Percentiles rank a stretch among this genome's conserved stretches.
Evolutionary conservation across 2,329 filamentous ascomycete genomes (phyloP).

Genomic region (Nakataea oryzae): DNA sequence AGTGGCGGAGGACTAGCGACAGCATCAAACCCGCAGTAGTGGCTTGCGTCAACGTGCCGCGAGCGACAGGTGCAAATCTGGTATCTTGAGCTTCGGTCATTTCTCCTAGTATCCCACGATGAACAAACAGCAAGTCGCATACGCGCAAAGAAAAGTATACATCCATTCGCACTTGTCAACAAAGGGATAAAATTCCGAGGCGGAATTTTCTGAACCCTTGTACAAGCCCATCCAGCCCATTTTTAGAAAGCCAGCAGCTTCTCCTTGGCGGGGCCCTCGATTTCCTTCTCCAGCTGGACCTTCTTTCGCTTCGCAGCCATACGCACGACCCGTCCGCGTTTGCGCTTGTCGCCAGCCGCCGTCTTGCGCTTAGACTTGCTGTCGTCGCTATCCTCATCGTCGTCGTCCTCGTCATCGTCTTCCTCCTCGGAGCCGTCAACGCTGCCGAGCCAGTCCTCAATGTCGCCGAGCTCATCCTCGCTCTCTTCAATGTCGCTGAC

Average conservation of each 20-base stretch:
- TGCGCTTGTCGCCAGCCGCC: conserved; percentile 45
- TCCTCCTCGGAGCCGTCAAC: conserved; percentile 51
- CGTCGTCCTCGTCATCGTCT: conserved; percentile 48
- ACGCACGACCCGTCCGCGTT: conserved; percentile 37
- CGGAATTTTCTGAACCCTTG: neutral
- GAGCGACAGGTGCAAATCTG: neutral
- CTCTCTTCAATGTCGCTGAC: conserved; percentile 84
- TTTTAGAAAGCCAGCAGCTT: conserved; percentile 19
- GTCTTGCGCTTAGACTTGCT: conserved; percentile 37
- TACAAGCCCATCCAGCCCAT: neutral
- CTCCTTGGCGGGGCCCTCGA: conserved; percentile 26
- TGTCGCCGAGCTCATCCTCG: conserved; percentile 66
- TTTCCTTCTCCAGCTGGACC: conserved; percentile 61
- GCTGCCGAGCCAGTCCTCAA: conserved; percentile 88
- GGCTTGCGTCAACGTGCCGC: neutral
- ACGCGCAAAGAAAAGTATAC: neutral
- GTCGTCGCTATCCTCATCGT: conserved; percentile 39
- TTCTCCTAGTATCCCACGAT: neutral
- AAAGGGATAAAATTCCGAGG: neutral
- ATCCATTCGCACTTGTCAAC: neutral
- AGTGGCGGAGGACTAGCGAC: neutral
- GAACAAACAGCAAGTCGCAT: neutral
- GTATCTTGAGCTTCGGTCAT: neutral
- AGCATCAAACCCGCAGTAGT: no score
- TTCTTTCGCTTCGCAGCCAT: conserved; percentile 51